Evolutionary conservation across 768 basidiomycete genomes (phyloP).

Genomic region (Imleria badia): DNA sequence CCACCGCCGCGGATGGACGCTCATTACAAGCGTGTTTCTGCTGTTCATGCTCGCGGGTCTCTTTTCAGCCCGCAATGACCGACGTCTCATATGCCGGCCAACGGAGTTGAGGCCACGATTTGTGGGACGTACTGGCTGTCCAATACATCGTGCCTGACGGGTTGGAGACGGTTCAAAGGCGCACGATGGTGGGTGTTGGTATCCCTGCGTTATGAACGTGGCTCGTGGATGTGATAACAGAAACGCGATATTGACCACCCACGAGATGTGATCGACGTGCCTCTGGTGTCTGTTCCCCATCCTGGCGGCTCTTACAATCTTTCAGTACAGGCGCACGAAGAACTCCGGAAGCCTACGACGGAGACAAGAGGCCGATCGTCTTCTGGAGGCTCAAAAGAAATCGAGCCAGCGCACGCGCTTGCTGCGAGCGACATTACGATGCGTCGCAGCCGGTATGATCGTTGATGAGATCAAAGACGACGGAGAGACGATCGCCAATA

Average conservation of each 20-base stretch:
- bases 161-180: too few species aligned
- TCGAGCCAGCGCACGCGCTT: constrained; percentile 46
- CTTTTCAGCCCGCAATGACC: constrained; percentile 36
- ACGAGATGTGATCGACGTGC: constrained; percentile 54
- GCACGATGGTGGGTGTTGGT: too few species aligned
- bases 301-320: constrained; percentile 95
- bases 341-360: constrained; percentile 62
- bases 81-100: too few species aligned
- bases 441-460: constrained; percentile 66
- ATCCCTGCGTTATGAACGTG: too few species aligned
- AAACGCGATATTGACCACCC: constrained; percentile 48
- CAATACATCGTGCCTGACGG: too few species aligned
- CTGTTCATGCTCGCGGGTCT: constrained; percentile 52
- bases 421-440: constrained; percentile 35
- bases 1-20: constrained; percentile 45
- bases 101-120: too few species aligned
- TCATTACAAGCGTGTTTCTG: constrained; percentile 41
- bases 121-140: too few species aligned
- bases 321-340: constrained; percentile 65
- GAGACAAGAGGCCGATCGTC: constrained; percentile 50
- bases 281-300: constrained; percentile 71
- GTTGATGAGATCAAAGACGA: constrained; percentile 47
- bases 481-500: constrained; percentile 35
- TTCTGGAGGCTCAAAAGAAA: constrained; percentile 52
- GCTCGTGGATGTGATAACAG: constrained; percentile 28